Evolutionary conservation across 805 yeast species (phyloP), one percentile per base, ranked within the genome.

Genomic region (Ogataea chonburiensis): DNA sequence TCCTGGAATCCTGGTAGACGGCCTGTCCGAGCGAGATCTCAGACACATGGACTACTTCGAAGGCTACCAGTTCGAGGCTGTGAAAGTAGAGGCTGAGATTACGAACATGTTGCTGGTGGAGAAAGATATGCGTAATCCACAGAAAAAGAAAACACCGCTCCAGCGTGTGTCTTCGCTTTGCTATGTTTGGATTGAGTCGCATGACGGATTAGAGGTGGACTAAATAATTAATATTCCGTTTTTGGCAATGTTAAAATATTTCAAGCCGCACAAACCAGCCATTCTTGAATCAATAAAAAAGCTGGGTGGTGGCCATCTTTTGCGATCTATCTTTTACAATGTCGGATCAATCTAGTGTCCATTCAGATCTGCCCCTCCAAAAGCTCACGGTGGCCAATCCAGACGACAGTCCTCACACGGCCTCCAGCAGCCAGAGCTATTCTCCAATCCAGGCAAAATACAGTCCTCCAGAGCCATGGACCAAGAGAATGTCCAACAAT

Each of bases 11-110:
- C 21, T 42, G 23, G 46, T 41, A 10, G 31, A 25, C 16, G 51
- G 46, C 5, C 29, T 50, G 2, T 17, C 36, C 2, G 24, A 40
- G 4, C 14, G 20, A 13, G 50, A 45, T 17, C 7, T 50, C 10
- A 23, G 36, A 23, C 44, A 47, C 19, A 33, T 49, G 33, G 55
- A 50, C 34, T 46, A 43, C 27, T 49, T 39, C 15, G 53, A 49
- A 30, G 53, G 55, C 0, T 41, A 29, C 24, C 42, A 42, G 22
- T 48, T 33, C 24, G 18, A 29, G 7, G n/a, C 22, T 2, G 43
- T 38, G 12, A 21, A 7, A 7, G 47, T 44, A 17, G 19, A 28
- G 5, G 31, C 20, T n/a, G 35, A 30, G 20, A 16, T 37, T 7
- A 2, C 19, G 7, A 19, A 19, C 7, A 13, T n/a, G 20, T 21